Conservation (phyloP, 1,284 basidiomycete species). For the Pholiota adiposa region DNA sequence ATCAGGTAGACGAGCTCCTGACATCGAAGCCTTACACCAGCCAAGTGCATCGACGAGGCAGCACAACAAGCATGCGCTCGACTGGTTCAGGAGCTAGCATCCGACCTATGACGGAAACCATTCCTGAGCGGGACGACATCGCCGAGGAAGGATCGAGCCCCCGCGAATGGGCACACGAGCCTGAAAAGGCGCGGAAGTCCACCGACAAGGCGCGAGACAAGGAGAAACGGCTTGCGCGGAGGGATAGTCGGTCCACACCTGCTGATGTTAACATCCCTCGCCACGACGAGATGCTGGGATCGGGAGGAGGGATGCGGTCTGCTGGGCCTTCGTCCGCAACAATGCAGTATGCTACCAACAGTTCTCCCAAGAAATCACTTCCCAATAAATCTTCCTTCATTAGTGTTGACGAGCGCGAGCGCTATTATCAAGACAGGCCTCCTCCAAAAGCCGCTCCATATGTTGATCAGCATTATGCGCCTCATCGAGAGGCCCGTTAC, state of each 20-base stretch:
- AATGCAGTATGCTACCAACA: constrained; percentile 27
- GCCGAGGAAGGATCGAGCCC: constrained; percentile 16
- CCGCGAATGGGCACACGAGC: neutral
- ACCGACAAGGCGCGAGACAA: constrained; percentile 10
- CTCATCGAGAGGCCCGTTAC: constrained; percentile 13
- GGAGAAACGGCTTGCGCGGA: constrained; percentile 15
- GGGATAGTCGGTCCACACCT: constrained; percentile 23
- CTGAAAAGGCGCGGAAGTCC: constrained; percentile 6
- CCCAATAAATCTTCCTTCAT: constrained; percentile 19
- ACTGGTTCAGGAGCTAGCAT: constrained; percentile 31
- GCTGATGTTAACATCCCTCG: constrained; percentile 16
- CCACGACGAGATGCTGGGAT: constrained; percentile 14
- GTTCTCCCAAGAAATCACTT: constrained; percentile 16
- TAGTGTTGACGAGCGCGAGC: constrained; percentile 18
- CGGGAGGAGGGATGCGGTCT: constrained; percentile 13
- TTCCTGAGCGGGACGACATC: constrained; percentile 32
- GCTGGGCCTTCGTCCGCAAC: constrained; percentile 22
- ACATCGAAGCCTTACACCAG: constrained; percentile 34
- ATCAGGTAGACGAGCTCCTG: constrained; percentile 39
- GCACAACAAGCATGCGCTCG: constrained; percentile 42
- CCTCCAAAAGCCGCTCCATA: constrained; percentile 12
- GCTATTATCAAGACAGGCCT: constrained; percentile 13
- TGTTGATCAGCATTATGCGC: constrained; percentile 5
- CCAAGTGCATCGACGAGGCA: constrained; percentile 34
- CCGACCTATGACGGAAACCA: constrained; percentile 31